These are phyloP conservation scores for Lantana camara DNA, from an alignment of 257 asterid genomes.

Conservation along the genomic window DNA sequence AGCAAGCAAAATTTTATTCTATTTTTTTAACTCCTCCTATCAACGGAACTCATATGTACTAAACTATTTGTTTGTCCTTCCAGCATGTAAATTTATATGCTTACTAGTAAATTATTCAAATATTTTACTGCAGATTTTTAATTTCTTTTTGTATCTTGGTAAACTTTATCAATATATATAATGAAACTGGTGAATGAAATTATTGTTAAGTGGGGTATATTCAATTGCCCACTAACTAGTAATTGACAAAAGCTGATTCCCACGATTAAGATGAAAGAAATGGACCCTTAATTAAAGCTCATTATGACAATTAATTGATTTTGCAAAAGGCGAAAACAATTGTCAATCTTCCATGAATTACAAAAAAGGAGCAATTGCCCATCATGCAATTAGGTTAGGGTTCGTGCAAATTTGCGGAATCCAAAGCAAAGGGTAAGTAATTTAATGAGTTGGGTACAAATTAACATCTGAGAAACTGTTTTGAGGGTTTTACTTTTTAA, in stretches of 20 bases:
- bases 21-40: too few species aligned
- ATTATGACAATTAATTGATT: slow-evolving; percentile 19
- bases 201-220: neutral
- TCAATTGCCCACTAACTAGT: neutral
- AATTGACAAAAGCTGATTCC: neutral
- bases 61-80: too few species aligned
- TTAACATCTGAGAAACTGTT: neutral
- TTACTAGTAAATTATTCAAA: too few species aligned
- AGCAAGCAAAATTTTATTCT: too few species aligned
- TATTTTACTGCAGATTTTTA: too few species aligned
- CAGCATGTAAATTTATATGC: too few species aligned
- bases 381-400: neutral
- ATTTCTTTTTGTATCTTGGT: too few species aligned
- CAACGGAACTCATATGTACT: too few species aligned
- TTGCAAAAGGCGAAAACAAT: slow-evolving; percentile 24
- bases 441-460: slow-evolving; percentile 1
- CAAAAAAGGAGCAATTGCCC: neutral
- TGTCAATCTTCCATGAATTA: neutral
- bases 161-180: too few species aligned
- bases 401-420: slow-evolving; percentile 30
- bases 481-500: too few species aligned
- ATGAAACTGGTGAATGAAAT: neutral
- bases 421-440: slow-evolving; percentile 30
- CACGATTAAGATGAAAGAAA: slow-evolving; percentile 12
- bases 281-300: neutral